Evolutionary conservation across 2,329 filamentous ascomycete species (phyloP).

Genomic region (Xylariaceae sp.): DNA sequence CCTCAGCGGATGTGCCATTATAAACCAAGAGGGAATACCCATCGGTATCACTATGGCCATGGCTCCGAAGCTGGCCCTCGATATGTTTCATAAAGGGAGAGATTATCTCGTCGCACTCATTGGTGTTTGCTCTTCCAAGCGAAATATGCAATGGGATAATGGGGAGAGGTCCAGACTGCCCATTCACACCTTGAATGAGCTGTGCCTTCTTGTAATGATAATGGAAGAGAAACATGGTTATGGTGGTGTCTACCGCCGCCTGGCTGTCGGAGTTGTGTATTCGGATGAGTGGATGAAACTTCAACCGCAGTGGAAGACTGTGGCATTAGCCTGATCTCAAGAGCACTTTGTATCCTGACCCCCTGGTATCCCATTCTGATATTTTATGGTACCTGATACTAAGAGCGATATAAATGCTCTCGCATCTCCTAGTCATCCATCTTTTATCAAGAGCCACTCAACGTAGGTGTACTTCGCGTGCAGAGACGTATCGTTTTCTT

Average conservation of each 20-base stretch:
- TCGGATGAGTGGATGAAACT: constrained; percentile 4
- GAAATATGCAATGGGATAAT: constrained; percentile 17
- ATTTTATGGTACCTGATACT: background rate
- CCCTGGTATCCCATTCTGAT: background rate
- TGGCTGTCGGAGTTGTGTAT: constrained; percentile 10
- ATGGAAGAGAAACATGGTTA: constrained; percentile 7
- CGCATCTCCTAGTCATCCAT: background rate
- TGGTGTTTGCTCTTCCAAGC: constrained; percentile 6
- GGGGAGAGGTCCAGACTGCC: background rate
- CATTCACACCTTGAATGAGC: background rate
- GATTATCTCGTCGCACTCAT: constrained; percentile 9
- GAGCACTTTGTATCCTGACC: too few relatives aligned
- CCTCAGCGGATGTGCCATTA: constrained; percentile 4
- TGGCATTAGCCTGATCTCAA: background rate
- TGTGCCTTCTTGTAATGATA: constrained; percentile 8
- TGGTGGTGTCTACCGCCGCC: background rate
- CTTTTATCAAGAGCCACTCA: background rate
- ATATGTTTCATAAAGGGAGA: background rate
- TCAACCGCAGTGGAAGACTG: background rate
- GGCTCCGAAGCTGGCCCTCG: constrained; percentile 4
- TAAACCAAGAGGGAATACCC: background rate
- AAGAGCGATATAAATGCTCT: background rate
- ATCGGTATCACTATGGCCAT: constrained; percentile 16
- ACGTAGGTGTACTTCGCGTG: constrained; percentile 5
- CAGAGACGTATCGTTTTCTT: background rate